Base-by-base conservation (phyloP, 805 yeast species). In the Saccharomyces eubayanus region DNA sequence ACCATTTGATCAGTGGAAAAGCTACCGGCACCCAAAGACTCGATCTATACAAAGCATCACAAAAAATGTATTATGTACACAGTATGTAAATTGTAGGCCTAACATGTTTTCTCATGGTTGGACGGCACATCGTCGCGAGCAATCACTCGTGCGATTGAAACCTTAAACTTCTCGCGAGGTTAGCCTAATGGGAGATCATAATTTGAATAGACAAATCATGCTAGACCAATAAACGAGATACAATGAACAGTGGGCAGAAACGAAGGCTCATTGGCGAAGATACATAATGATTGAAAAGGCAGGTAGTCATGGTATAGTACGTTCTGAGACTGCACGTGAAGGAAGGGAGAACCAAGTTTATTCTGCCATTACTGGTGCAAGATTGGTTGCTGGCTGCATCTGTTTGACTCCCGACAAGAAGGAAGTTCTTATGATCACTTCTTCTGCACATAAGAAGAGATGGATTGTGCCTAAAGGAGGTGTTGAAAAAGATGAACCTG, bases 381-480 rank as follows among this genome's bases (percentile, higher is more conserved):
- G 99, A 41, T 69, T 94, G 59, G 97, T 94, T 8, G 97, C 98
- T 3, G 99, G 99, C 0, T 87, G 96, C 60, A 79, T 94, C 10
- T 84, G 92, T 28, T 71, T 92, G 49, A 81, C 83, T 60, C 66
- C 69, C 1, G 74, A 77, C 28, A 79, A 76, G 53, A 76, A 76
- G 29, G 78, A 82, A 60, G 90, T 92, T 20, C 77, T 94, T 9
- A 79, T 94, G 83, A 80, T 94, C 27, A 79, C 87, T 53, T 88
- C 97, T 1, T 76, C 85, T 12, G 83, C 84, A 6, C 83, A 82
- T 57, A 77, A 76, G 46, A 79, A 81, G 54, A 77, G 77, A 60
- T 92, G 96, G 96, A 88, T 94, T 6, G 69, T 94, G 3, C 99
- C 99, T 4, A 94, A 94, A 68, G 99, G 99, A 31, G 99, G 99